Evolutionary conservation across 495 filamentous ascomycete genomes (phyloP).

Genomic region (Penicillium egyptiacum): DNA sequence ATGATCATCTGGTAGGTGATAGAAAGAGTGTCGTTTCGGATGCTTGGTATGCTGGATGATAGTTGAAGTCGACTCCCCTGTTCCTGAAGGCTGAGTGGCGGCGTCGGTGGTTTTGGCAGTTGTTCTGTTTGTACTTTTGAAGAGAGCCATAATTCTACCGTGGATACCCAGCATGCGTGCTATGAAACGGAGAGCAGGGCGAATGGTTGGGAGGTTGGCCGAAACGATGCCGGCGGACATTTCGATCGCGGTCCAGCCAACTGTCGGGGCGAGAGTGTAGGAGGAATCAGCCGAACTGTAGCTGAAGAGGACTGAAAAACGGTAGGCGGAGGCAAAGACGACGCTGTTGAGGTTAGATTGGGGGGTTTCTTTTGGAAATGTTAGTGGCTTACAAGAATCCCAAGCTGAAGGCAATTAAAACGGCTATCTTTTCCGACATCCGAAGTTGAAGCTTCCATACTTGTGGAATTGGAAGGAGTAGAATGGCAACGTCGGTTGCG

Average conservation of each 20-base stretch:
- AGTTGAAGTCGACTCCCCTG: background rate
- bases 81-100: background rate
- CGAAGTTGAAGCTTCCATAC: conserved; percentile 44
- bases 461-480: conserved; percentile 43
- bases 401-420: background rate
- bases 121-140: background rate
- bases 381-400: background rate
- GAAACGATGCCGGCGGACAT: conserved; percentile 47
- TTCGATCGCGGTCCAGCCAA: conserved; percentile 47
- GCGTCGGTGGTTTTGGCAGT: background rate
- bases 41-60: background rate
- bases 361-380: background rate
- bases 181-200: conserved; percentile 22
- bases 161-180: background rate
- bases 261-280: conserved; percentile 43
- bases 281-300: conserved; percentile 24
- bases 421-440: conserved; percentile 12
- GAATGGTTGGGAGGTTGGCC: conserved; percentile 47
- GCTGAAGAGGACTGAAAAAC: background rate
- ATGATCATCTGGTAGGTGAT: background rate
- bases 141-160: background rate
- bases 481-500: conserved; percentile 45
- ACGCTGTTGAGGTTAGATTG: background rate
- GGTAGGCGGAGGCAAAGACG: background rate
- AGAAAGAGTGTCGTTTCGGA: background rate